Base-by-base conservation (phyloP, 2,329 filamentous ascomycete genomes). In the Mollisia scopiformis region DNA sequence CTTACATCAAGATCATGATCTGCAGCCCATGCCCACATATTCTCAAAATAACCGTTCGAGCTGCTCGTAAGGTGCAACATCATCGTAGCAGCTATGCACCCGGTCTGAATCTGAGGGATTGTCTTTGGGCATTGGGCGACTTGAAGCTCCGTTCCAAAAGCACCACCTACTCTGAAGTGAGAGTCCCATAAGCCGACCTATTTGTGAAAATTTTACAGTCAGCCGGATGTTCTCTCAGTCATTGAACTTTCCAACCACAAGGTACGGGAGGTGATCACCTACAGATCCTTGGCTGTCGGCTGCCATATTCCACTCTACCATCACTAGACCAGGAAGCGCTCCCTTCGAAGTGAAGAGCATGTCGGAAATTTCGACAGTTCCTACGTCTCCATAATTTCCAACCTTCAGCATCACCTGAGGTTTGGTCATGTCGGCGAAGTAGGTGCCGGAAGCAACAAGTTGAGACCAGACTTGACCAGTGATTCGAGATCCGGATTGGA, bases 381-480 rank as follows among this genome's bases (percentile, higher is more conserved):
- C 71, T 27, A 85, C 73, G 1, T 81, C 75, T 39, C 73, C 73
- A 0, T 82, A 81, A 25, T 73, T 73, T 25, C 66, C 71, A 0
- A 31, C 75, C 73, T 1, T 23, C 27, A 67, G 2, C 50, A 66
- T 30, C 1, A 57, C 55, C 21, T 60, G 3, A 11, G 61, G 62
- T 0, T 52, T 62, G n/a, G 4, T 13, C 71, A 19, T 66, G 60
- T 79, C 73, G 58, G 67, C 75, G 69, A 81, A 85, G 43, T 72
- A 75, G 61, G 64, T 59, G 19, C 83, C 82, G 4, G 27, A 49
- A 30, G 62, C 56, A 6, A 61, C 55, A 16, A 65, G 1, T 16
- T 75, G 76, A 6, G 82, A 78, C 77, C 81, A 77, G 6, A 61
- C 62, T 63, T 77, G 69, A 0, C 76, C 75, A 1, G 75, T 71